Base-by-base conservation (phyloP, 495 filamentous ascomycete genomes). In the Penicillium paradoxum region DNA sequence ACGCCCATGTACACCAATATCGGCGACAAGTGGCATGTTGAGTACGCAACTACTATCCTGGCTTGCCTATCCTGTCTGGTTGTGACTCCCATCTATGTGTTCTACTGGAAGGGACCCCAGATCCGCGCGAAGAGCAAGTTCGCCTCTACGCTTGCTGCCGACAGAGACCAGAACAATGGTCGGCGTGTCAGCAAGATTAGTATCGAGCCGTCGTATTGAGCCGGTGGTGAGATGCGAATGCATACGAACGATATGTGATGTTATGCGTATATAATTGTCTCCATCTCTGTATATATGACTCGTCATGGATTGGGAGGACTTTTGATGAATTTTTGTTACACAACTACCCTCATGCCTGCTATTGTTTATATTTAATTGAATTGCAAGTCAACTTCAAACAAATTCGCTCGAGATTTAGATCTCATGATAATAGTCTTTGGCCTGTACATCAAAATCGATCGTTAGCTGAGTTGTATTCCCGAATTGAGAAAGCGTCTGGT, bases 31-130 rank as follows among this genome's bases (percentile, higher is more conserved):
- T 72, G 58, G 54, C 66, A 69, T 30, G 63, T 75, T 7, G 62
- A 73, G 45, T 78, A 72, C 29, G 73, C 74, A 13, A 62, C 57
- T 2, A 78, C 72, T 0, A 61, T 79, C 14, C 62, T 80, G 9
- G 73, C 67, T 0, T 76, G 66, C 57, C 47, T 79, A 1, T 73
- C 73, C 4, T 62, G 72, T 22, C 33, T 76, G 0, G 73, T 79
- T 18, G 74, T 73, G 11, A 50, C 67, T 24, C 74, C 76, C 1
- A 76, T 80, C 49, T 80, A 76, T 49, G 53, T 78, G 7, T 75
- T 79, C 60, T 80, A 78, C 61, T 72, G 67, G 65, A 73, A 77
- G 46, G 76, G 76, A 1, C 73, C 76, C 21, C 48, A 69, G 51
- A 67, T 79, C 14, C 64, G 77, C 17, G 68, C 55, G 11, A 64